Conservation (phyloP, 2,329 filamentous ascomycete genomes). For the Fusarium tjaetaba region DNA sequence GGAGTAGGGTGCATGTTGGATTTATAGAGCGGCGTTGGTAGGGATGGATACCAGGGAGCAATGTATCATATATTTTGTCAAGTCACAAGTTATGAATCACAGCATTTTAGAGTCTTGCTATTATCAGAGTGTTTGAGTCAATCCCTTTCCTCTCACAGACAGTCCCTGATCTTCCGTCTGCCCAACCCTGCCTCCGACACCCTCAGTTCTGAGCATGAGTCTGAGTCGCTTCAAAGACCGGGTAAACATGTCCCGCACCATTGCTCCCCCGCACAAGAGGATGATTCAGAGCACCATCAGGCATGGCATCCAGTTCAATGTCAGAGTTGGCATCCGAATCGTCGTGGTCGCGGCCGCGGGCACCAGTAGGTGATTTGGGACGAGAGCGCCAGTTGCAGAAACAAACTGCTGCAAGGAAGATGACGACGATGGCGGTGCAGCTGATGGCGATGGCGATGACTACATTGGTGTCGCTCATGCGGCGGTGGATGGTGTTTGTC, state of each 20-base stretch:
- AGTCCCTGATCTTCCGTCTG: no score
- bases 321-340: not conserved
- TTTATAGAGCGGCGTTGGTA: constrained; percentile 36
- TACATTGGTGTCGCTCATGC: not conserved
- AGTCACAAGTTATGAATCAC: not conserved
- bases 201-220: not conserved
- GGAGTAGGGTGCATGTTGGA: constrained; percentile 36
- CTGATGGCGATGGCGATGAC: not conserved
- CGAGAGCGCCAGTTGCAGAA: not conserved
- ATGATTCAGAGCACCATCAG: not conserved
- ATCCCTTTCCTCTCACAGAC: not conserved
- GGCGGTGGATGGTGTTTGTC: not conserved
- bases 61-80: constrained; percentile 14
- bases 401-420: not conserved
- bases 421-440: not conserved
- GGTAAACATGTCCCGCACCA: not conserved
- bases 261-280: not conserved
- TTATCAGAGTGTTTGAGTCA: not conserved
- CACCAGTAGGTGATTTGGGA: not conserved
- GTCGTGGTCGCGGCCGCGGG: not conserved
- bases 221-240: not conserved
- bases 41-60: constrained; percentile 7
- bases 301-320: not conserved
- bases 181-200: accelerated
- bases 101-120: not conserved